Evolutionary conservation across 2,329 filamentous ascomycete genomes (phyloP).

Genomic region (Ceratocystiopsis minuta): DNA sequence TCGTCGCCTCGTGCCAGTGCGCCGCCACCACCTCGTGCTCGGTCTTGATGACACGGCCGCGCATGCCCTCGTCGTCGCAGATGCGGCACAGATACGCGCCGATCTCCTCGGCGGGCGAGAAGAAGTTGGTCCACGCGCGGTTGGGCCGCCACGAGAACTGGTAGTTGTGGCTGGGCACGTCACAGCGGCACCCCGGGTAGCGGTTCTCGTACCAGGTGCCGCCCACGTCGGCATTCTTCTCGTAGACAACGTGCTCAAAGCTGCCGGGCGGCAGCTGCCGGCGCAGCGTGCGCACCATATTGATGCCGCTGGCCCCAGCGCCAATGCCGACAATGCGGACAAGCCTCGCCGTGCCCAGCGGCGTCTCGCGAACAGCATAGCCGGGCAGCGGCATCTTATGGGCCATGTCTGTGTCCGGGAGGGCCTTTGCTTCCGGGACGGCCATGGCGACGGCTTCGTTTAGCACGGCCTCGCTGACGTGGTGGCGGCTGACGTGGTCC

Average conservation of each 20-base stretch:
- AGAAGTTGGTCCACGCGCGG: slow-evolving; percentile 39
- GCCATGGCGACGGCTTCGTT: too few species aligned
- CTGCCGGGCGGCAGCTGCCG: slow-evolving; percentile 19
- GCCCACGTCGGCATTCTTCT: slow-evolving; percentile 37
- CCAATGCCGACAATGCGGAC: slow-evolving; percentile 27
- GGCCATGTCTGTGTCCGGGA: too few species aligned
- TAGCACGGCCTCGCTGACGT: too few species aligned
- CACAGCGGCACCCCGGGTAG: slow-evolving; percentile 39
- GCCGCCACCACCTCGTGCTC: slow-evolving; percentile 24
- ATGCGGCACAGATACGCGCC: slow-evolving; percentile 30
- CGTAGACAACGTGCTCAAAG: slow-evolving; percentile 32
- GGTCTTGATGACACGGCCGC: slow-evolving; percentile 22
- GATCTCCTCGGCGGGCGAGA: slow-evolving; percentile 36
- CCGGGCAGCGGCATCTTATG: not conserved
- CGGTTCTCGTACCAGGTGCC: slow-evolving; percentile 42
- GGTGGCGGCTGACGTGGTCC: too few species aligned
- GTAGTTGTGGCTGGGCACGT: slow-evolving; percentile 42
- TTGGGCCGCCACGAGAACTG: slow-evolving; percentile 45
- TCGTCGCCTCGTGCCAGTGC: slow-evolving; percentile 25
- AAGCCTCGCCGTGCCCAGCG: slow-evolving; percentile 15
- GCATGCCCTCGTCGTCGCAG: slow-evolving; percentile 26
- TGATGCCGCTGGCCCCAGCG: slow-evolving; percentile 18
- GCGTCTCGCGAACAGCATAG: slow-evolving; percentile 7
- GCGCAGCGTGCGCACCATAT: slow-evolving; percentile 26
- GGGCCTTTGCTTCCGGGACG: too few species aligned